Conservation (phyloP, 2,329 filamentous ascomycete genomes). For the Emericellopsis cladophorae region DNA sequence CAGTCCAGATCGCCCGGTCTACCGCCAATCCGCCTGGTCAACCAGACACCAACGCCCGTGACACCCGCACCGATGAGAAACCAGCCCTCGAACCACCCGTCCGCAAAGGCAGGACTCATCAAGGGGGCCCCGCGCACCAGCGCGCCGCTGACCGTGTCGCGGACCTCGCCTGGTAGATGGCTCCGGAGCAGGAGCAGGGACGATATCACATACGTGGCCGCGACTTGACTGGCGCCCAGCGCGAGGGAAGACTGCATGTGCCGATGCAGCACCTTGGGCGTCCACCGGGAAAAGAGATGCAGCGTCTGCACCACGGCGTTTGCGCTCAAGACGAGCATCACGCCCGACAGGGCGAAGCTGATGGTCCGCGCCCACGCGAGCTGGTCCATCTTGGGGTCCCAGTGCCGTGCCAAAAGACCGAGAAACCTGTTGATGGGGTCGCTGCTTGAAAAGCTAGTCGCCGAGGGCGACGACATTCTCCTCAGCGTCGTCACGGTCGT, state of each 20-base stretch:
- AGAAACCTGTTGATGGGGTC: slow-evolving; percentile 80
- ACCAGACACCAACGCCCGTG: slow-evolving; percentile 61
- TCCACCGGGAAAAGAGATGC: slow-evolving; percentile 64
- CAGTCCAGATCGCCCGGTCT: slow-evolving; percentile 22
- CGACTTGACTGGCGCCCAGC: slow-evolving; percentile 67
- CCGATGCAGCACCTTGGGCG: slow-evolving; percentile 59
- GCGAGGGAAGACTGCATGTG: slow-evolving; percentile 60
- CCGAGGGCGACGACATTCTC: slow-evolving; percentile 26
- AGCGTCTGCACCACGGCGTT: slow-evolving; percentile 79
- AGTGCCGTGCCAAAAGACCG: slow-evolving; percentile 68
- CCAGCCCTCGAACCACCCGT: slow-evolving; percentile 82
- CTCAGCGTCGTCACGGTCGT: slow-evolving; percentile 57
- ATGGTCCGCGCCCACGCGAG: slow-evolving; percentile 76
- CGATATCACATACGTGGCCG: slow-evolving; percentile 75
- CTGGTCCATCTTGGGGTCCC: slow-evolving; percentile 73
- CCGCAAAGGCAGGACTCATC: slow-evolving; percentile 46
- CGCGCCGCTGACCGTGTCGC: slow-evolving; percentile 64
- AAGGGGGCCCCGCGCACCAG: slow-evolving; percentile 54
- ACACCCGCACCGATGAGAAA: slow-evolving; percentile 57
- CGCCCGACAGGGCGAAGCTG: slow-evolving; percentile 69
- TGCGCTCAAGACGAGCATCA: slow-evolving; percentile 72
- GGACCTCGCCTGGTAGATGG: slow-evolving; percentile 66
- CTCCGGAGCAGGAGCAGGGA: slow-evolving; percentile 65
- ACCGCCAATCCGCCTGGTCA: slow-evolving; percentile 49
- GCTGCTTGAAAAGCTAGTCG: slow-evolving; percentile 44